These are phyloP conservation scores for Eragrostis nindensis DNA, from an alignment of 176 grass and related monocot genomes.

Conservation along the genomic window DNA sequence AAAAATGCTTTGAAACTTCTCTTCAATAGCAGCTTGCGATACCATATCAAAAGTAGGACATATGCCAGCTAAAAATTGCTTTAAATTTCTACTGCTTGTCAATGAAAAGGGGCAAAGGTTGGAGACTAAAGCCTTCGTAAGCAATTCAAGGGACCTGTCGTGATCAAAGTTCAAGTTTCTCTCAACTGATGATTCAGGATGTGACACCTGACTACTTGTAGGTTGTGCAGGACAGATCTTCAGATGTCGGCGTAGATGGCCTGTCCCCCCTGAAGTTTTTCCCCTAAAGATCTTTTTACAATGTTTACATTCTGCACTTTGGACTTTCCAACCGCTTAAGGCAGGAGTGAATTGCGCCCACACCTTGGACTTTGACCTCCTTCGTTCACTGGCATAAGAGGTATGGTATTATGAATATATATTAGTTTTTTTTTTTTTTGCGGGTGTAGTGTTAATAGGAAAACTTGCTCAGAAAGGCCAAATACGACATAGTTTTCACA, in stretches of 20 bases:
- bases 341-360: constrained; percentile 9
- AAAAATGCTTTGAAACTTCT: constrained; percentile 15
- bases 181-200: background rate
- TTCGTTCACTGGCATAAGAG: background rate
- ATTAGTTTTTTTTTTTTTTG: no score
- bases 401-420: no score
- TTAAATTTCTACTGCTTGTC: background rate
- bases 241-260: constrained; percentile 19
- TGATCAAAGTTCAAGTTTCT: background rate
- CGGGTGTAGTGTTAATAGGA: no score
- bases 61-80: constrained; percentile 1
- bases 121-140: background rate
- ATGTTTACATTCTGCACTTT: constrained; percentile 9
- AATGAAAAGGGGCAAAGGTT: constrained; percentile 23
- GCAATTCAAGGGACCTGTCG: background rate
- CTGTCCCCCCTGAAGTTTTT: constrained; percentile 28
- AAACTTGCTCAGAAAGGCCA: no score
- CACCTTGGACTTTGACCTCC: constrained; percentile 30
- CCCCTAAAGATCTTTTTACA: background rate
- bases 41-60: background rate
- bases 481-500: no score
- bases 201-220: background rate
- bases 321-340: background rate
- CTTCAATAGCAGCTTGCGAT: background rate
- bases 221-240: background rate